Evolutionary conservation across 495 filamentous ascomycete genomes (phyloP), one percentile per base, ranked within the genome.

Genomic region (Parathielavia appendiculata): DNA sequence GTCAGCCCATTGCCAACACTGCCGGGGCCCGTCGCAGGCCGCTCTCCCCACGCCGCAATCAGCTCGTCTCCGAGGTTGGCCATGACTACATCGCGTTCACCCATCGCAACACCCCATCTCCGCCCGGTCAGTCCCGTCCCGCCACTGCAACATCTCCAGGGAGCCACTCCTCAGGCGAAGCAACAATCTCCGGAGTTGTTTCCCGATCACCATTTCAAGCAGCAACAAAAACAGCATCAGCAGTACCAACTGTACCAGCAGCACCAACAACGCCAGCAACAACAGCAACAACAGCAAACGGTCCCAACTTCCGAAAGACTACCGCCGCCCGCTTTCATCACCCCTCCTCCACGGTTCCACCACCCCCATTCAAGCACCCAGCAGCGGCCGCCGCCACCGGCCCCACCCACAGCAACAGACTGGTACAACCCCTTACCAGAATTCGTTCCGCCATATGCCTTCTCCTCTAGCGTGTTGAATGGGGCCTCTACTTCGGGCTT

Each of bases 341-440:
- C 75, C 38, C 74, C 72, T 10, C 61, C 73, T 17, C 62, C 68
- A 2, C 66, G 68, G 1, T 19, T 47, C 23, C 39, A 54, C 8
- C 45, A 36, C 13, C 49, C 34, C n/a, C 68, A 70, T 39, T 56
- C 58, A 17, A 63, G 64, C 39, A 56, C 68, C 2, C 71, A 76
- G 34, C 75, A 76, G 47, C 69, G 74, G 2, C 66, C 69, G 19
- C 54, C 74, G 8, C 73, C 74, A 11, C 66, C 69, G 41, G 53
- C 65, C 11, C 65, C 69, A 44, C 55, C 65, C n/a, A 66, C 60
- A 2, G 65, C 70, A 10, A 67, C 70, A 7, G 69, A 75, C 57
- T 79, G 76, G 76, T 73, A 38, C 64, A 70, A 65, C 41, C 70
- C 81, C 0, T 81, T 82, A 5, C 79, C 79, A 7, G 72, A 76